These are phyloP conservation scores for Ophiostoma sp. DNA, from an alignment of 2,329 filamentous ascomycete genomes.

Conservation along the genomic window DNA sequence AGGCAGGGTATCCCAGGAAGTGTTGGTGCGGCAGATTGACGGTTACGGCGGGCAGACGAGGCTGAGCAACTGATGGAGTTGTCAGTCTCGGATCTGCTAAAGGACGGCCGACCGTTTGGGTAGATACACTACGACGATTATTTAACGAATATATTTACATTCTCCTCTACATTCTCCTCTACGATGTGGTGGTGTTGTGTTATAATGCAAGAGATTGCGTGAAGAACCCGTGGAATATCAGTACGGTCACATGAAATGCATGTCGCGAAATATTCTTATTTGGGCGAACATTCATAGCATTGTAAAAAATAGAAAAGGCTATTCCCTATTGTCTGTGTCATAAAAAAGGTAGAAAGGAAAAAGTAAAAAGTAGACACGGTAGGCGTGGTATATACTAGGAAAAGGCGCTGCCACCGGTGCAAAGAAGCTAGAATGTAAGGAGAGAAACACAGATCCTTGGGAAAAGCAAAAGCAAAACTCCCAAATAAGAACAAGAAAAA, in stretches of 20 bases:
- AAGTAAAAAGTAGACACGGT: background rate
- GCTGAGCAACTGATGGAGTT: too few relatives aligned
- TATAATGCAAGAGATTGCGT: too few relatives aligned
- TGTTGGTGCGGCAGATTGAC: too few relatives aligned
- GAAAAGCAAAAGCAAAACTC: background rate
- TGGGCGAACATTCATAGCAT: background rate
- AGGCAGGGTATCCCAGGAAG: background rate
- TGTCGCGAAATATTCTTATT: background rate
- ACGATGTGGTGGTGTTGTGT: background rate
- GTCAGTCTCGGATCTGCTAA: too few relatives aligned
- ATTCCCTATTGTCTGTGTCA: background rate
- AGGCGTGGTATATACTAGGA: conserved; percentile 6
- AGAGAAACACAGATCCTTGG: background rate
- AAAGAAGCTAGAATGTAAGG: background rate
- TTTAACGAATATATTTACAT: background rate
- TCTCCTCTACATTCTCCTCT: background rate
- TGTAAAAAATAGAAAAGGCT: background rate
- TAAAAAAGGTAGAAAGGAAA: background rate
- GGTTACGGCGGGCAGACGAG: background rate
- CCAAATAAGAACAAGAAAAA: background rate
- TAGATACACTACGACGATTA: background rate
- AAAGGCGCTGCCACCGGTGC: background rate
- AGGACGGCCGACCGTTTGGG: background rate
- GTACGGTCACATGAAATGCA: background rate
- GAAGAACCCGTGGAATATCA: background rate